phyloP scores from a whole-genome alignment of 805 yeast genomes.

The Barnettozyma sucrosica region DNA sequence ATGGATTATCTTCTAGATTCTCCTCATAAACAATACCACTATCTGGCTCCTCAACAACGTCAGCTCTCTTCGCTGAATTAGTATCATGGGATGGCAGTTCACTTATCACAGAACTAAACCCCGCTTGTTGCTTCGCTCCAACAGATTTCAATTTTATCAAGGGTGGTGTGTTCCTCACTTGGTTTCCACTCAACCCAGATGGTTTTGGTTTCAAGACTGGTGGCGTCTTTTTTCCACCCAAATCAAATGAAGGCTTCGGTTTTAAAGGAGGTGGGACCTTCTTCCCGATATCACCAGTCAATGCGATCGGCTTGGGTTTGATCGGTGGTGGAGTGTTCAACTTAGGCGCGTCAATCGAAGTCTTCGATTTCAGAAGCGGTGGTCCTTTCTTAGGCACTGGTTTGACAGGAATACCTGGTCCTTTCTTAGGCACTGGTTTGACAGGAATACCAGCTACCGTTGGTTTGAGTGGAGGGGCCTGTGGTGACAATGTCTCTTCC shows the following conservation, averaged over 20 bases:
- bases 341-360: neutral
- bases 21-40: conserved; percentile 12
- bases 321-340: neutral
- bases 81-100: conserved; percentile 2
- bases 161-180: conserved; percentile 9
- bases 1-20: conserved; percentile 29
- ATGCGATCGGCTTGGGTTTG: conserved; percentile 1
- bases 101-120: neutral
- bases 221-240: neutral
- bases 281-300: neutral
- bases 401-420: neutral
- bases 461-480: neutral
- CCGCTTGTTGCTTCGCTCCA: neutral
- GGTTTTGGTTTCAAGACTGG: neutral
- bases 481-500: neutral
- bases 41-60: neutral
- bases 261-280: neutral
- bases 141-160: conserved; percentile 12
- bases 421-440: neutral
- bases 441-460: neutral
- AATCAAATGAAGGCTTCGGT: neutral
- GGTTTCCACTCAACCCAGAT: neutral
- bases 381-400: neutral
- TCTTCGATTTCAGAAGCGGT: conserved; percentile 12
- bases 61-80: neutral